A percentile compares a stretch with the other conserved stretches of the same genome.
These are phyloP conservation scores for Globisporangium emineosum DNA, from an alignment of 352 stramenopile species.

Conservation along the genomic window DNA sequence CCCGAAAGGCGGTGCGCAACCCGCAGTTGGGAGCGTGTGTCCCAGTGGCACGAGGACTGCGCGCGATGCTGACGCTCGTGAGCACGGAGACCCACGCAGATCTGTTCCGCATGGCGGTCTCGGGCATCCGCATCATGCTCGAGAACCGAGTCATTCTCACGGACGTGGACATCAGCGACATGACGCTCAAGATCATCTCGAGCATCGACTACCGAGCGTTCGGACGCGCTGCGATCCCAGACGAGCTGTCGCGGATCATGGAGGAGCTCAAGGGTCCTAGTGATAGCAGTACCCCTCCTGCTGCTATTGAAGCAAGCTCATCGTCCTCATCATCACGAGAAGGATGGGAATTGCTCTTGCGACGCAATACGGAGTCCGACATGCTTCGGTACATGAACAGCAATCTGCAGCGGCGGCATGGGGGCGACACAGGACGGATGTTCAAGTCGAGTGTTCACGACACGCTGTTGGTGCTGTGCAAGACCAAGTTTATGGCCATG, in stretches of 20 bases:
- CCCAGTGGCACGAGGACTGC: slow-evolving; percentile 53
- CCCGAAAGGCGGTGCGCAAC: slow-evolving; percentile 31
- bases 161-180: slow-evolving; percentile 85
- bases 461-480: slow-evolving; percentile 41
- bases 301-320: slow-evolving; percentile 6
- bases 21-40: slow-evolving; percentile 47
- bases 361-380: slow-evolving; percentile 22
- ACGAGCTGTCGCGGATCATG: slow-evolving; percentile 44
- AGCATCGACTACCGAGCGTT: slow-evolving; percentile 84
- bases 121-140: slow-evolving; percentile 68
- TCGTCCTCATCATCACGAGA: slow-evolving; percentile 10
- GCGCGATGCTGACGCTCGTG: slow-evolving; percentile 69
- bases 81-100: slow-evolving; percentile 65
- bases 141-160: slow-evolving; percentile 75
- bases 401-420: slow-evolving; percentile 8
- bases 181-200: slow-evolving; percentile 72
- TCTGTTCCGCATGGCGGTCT: slow-evolving; percentile 75
- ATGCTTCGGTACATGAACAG: slow-evolving; percentile 19
- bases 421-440: not conserved
- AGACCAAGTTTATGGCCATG: slow-evolving; percentile 70
- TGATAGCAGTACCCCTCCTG: not conserved
- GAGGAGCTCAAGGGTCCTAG: slow-evolving; percentile 14
- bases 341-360: slow-evolving; percentile 13
- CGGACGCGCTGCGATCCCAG: slow-evolving; percentile 64
- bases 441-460: slow-evolving; percentile 35